Conservation (phyloP, 306 rosid species). For the Castanea crenata region DNA sequence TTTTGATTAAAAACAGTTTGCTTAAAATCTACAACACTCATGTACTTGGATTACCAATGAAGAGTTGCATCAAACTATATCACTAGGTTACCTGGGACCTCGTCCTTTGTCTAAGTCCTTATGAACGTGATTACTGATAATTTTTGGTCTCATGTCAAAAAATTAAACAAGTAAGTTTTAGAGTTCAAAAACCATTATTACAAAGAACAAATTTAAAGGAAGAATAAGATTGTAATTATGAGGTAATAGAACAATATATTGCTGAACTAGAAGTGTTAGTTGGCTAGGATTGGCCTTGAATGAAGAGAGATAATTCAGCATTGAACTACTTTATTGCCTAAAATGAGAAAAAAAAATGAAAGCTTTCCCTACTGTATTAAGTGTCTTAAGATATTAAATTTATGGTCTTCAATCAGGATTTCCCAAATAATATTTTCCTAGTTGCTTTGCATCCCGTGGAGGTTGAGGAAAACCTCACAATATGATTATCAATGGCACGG, state of each 20-base stretch:
- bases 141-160: neutral
- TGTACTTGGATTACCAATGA: neutral
- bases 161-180: too few species aligned
- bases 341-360: too few species aligned
- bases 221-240: neutral
- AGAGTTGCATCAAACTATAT: neutral
- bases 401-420: too few species aligned
- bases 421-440: too few species aligned
- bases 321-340: too few species aligned
- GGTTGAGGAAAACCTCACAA: too few species aligned
- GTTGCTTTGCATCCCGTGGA: too few species aligned
- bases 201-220: neutral
- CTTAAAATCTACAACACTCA: constrained; percentile 10
- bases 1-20: neutral
- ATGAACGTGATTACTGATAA: neutral
- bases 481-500: too few species aligned
- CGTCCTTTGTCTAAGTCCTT: too few species aligned
- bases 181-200: neutral
- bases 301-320: neutral
- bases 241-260: neutral
- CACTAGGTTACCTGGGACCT: neutral
- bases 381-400: too few species aligned
- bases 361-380: too few species aligned
- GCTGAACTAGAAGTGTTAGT: neutral
- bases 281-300: neutral